Percentiles rank a stretch among this genome's conserved stretches.
phyloP scores from a whole-genome alignment of 1,284 basidiomycete species.

The Chondrostereum purpureum region DNA sequence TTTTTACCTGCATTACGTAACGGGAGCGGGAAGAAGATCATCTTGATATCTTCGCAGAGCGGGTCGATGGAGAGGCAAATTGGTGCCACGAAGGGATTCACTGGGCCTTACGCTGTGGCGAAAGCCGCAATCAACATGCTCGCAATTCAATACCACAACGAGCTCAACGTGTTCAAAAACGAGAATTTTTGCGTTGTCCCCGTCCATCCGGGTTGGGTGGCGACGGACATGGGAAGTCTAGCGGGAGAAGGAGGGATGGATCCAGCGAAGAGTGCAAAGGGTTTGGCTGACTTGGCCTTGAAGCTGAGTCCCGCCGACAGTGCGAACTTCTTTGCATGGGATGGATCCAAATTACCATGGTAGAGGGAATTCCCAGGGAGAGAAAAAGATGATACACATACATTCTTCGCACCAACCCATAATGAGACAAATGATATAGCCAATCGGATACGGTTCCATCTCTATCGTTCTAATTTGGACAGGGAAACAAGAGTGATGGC shows the following conservation, averaged over 20 bases:
- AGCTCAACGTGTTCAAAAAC: conserved; percentile 11
- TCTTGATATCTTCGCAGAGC: conserved; percentile 15
- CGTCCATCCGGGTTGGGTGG: conserved; percentile 12
- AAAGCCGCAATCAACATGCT: conserved; percentile 18
- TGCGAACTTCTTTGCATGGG: conserved; percentile 13
- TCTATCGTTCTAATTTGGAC: conserved; percentile 19
- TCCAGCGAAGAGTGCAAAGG: conserved; percentile 13
- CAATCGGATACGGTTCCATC: too few relatives aligned
- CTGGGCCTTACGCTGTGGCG: conserved; percentile 14
- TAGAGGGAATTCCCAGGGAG: conserved; percentile 1
- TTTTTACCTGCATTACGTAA: conserved; percentile 16
- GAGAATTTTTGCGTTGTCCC: conserved; percentile 8
- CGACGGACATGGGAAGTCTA: conserved; percentile 16
- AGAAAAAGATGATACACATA: too few relatives aligned
- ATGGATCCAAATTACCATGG: conserved; percentile 15
- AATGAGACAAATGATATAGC: too few relatives aligned
- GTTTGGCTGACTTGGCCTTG: conserved; percentile 11
- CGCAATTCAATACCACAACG: conserved; percentile 14
- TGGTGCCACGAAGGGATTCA: conserved; percentile 7
- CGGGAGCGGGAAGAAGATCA: conserved; percentile 12
- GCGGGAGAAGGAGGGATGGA: conserved; percentile 14
- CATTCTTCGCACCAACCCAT: too few relatives aligned
- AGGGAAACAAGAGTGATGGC: conserved; percentile 52
- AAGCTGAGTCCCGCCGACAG: conserved; percentile 11
- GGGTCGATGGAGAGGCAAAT: conserved; percentile 14